phyloP scores from a whole-genome alignment of 2,329 filamentous ascomycete genomes.

The Zalaria obscura region DNA sequence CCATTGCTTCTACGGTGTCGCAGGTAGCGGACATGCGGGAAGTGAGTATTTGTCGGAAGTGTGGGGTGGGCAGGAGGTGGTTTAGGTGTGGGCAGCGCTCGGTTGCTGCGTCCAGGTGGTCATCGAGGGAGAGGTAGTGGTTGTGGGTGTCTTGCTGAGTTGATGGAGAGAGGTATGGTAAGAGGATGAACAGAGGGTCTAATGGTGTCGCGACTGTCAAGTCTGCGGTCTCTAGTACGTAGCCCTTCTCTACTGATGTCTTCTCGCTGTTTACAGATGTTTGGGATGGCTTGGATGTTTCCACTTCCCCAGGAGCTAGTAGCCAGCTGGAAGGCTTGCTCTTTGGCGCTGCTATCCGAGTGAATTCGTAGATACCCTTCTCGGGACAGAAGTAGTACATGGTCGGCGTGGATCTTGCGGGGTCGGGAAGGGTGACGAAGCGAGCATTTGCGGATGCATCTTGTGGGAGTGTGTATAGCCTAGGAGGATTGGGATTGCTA shows the following conservation, averaged over 20 bases:
- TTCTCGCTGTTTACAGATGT: slow-evolving; percentile 2
- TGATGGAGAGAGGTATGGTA: slow-evolving; percentile 48
- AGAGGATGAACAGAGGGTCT: slow-evolving; percentile 70
- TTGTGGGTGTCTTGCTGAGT: slow-evolving; percentile 36
- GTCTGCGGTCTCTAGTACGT: slow-evolving; percentile 52
- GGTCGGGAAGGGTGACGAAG: slow-evolving; percentile 41
- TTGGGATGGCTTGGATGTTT: slow-evolving; percentile 3
- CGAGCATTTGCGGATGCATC: slow-evolving; percentile 36
- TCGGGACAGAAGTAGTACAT: slow-evolving; percentile 46
- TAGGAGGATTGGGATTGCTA: slow-evolving; percentile 28
- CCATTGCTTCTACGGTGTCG: slow-evolving; percentile 70
- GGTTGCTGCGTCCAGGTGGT: slow-evolving; percentile 53
- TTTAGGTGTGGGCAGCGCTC: slow-evolving; percentile 43
- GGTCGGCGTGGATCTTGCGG: slow-evolving; percentile 30
- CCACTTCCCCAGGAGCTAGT: slow-evolving; percentile 20
- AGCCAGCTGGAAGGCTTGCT: slow-evolving; percentile 41
- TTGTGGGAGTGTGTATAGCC: slow-evolving; percentile 44
- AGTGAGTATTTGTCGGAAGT: slow-evolving; percentile 29
- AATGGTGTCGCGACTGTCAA: slow-evolving; percentile 74
- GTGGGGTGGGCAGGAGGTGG: slow-evolving; percentile 33
- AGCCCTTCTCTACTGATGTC: slow-evolving; percentile 24
- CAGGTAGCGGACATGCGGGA: slow-evolving; percentile 55
- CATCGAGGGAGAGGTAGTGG: slow-evolving; percentile 55
- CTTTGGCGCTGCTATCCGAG: slow-evolving; percentile 36
- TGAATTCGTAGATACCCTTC: slow-evolving; percentile 48